phyloP scores from a whole-genome alignment of 768 basidiomycete genomes.

The Suillus paluster region DNA sequence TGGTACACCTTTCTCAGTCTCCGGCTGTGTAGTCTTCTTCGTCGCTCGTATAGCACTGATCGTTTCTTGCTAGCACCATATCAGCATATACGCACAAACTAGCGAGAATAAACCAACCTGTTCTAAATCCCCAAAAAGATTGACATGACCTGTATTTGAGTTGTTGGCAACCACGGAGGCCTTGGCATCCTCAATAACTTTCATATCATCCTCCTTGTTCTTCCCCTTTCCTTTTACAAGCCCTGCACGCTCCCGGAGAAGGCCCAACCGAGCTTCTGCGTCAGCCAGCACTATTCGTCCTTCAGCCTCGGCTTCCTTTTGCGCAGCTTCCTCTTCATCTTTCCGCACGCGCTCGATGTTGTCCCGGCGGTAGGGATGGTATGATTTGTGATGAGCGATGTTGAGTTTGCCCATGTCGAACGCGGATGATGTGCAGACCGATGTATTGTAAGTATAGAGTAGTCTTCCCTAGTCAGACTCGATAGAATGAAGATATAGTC shows the following conservation, averaged over 20 bases:
- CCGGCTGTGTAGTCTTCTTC: conserved; percentile 50
- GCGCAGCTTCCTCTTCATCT: conserved; percentile 81
- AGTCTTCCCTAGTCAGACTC: no score
- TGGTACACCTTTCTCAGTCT: conserved; percentile 72
- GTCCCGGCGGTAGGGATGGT: conserved; percentile 84
- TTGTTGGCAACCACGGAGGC: conserved; percentile 40
- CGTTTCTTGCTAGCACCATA: conserved; percentile 44
- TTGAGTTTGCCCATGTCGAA: conserved; percentile 78
- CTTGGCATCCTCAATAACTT: conserved; percentile 11
- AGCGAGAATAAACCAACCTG: conserved; percentile 44
- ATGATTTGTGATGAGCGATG: conserved; percentile 91
- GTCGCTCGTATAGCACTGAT: conserved; percentile 51
- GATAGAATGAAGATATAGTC: no score
- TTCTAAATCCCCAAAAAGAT: conserved; percentile 84
- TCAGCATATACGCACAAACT: conserved; percentile 10
- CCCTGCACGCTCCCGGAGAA: conserved; percentile 69
- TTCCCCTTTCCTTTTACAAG: conserved; percentile 41
- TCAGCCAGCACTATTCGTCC: conserved; percentile 77
- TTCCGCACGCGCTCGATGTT: conserved; percentile 80
- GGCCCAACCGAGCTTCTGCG: conserved; percentile 75
- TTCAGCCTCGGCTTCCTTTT: conserved; percentile 70
- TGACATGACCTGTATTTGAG: conserved; percentile 66
- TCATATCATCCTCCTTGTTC: conserved; percentile 41
- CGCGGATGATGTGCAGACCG: conserved; percentile 9
- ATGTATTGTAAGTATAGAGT: no score